A percentile compares a stretch with the other conserved stretches of the same genome.
phyloP scores from a whole-genome alignment of 768 basidiomycete species.

The Suillus subalutaceus region DNA sequence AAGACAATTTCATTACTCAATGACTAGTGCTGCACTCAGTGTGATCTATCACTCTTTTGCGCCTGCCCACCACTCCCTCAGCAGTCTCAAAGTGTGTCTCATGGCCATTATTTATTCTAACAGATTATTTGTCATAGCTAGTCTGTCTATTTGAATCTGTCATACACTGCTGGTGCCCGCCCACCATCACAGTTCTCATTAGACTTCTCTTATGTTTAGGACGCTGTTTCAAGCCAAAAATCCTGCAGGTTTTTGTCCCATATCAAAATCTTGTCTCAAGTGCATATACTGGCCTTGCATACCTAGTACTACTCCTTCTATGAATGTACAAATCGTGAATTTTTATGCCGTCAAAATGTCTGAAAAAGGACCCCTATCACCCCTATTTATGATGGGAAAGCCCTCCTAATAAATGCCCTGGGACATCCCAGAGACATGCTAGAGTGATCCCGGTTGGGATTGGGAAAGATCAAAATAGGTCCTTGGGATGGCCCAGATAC shows the following conservation, averaged over 20 bases:
- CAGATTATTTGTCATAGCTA: too few species aligned
- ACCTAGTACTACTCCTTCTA: not conserved
- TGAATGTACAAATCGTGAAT: not conserved
- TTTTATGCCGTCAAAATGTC: not conserved
- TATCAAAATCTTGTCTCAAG: not conserved
- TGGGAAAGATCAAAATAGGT: not conserved
- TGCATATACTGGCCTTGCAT: not conserved
- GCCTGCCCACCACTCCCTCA: too few species aligned
- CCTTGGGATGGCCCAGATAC: not conserved
- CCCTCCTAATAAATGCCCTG: not conserved
- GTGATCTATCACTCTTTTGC: too few species aligned
- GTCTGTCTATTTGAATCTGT: too few species aligned
- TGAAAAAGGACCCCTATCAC: slow-evolving; percentile 1
- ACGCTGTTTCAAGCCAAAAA: too few species aligned
- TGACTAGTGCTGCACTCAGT: too few species aligned
- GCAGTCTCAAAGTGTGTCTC: too few species aligned
- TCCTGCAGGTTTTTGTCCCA: not conserved
- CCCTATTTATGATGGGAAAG: not conserved
- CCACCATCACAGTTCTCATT: too few species aligned
- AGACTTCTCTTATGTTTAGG: too few species aligned
- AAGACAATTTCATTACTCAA: too few species aligned
- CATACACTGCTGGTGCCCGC: too few species aligned
- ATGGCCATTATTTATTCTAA: too few species aligned
- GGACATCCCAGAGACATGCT: not conserved
- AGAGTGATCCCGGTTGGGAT: not conserved